A percentile compares a stretch with the other conserved stretches of the same genome.
Conservation (phyloP, 805 yeast species). For the Nakazawaea wickerhamii region DNA sequence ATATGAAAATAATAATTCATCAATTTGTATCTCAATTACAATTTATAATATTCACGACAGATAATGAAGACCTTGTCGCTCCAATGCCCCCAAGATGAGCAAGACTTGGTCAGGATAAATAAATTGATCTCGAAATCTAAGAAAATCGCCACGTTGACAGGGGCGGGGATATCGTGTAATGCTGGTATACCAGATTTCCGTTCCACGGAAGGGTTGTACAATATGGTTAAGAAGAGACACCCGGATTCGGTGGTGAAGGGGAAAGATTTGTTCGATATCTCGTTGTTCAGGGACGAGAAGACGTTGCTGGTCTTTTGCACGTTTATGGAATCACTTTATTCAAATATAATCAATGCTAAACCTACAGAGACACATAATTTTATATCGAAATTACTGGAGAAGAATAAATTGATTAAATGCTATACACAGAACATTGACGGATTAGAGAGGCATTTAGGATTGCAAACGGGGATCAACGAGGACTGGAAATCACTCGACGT, state of each 20-base stretch:
- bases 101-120: slow-evolving; percentile 5
- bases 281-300: slow-evolving; percentile 63
- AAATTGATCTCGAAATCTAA: slow-evolving; percentile 40
- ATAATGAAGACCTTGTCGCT: background rate
- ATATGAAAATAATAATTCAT: no score
- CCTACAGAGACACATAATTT: slow-evolving; percentile 86
- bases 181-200: slow-evolving; percentile 98
- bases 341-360: slow-evolving; percentile 54
- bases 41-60: background rate
- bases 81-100: background rate
- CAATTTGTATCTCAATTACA: no score
- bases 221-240: slow-evolving; percentile 56
- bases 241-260: slow-evolving; percentile 70
- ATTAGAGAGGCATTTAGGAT: slow-evolving; percentile 61
- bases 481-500: slow-evolving; percentile 66
- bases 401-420: slow-evolving; percentile 69
- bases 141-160: slow-evolving; percentile 69
- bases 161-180: slow-evolving; percentile 95
- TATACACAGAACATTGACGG: slow-evolving; percentile 96
- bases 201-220: slow-evolving; percentile 77
- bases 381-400: slow-evolving; percentile 52
- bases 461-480: slow-evolving; percentile 50
- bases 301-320: slow-evolving; percentile 74
- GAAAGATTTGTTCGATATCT: slow-evolving; percentile 85
- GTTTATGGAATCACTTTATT: slow-evolving; percentile 79